phyloP scores from a whole-genome alignment of 768 basidiomycete genomes.

The Lentinula raphanica region DNA sequence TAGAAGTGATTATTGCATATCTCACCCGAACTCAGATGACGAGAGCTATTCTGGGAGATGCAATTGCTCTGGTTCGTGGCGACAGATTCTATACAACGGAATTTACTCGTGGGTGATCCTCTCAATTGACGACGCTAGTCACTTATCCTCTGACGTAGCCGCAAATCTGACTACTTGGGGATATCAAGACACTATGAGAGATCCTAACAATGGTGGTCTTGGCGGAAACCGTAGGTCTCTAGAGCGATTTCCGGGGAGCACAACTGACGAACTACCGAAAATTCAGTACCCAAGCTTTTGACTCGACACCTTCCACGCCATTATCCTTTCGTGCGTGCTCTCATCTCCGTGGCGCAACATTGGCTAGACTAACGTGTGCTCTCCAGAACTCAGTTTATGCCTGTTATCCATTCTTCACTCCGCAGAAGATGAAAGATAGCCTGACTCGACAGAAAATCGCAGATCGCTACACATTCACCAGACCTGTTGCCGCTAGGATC shows the following conservation, averaged over 20 bases:
- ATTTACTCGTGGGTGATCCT: slow-evolving; percentile 56
- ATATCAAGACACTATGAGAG: slow-evolving; percentile 44
- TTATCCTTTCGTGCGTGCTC: slow-evolving; percentile 28
- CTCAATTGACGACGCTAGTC: too few species aligned
- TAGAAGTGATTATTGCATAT: background rate
- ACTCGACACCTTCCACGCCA: slow-evolving; percentile 38
- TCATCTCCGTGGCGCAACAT: background rate
- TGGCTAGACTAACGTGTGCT: background rate
- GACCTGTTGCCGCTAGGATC: slow-evolving; percentile 26
- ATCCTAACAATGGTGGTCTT: slow-evolving; percentile 34
- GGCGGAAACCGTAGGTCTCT: slow-evolving; percentile 28
- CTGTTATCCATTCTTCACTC: slow-evolving; percentile 66
- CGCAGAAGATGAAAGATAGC: slow-evolving; percentile 33
- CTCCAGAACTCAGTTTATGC: slow-evolving; percentile 42
- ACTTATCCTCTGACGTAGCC: too few species aligned
- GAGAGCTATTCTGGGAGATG: slow-evolving; percentile 78
- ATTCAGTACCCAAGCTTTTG: slow-evolving; percentile 38
- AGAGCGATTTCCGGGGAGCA: background rate
- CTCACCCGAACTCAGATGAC: slow-evolving; percentile 38
- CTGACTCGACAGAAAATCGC: slow-evolving; percentile 34
- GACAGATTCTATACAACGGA: slow-evolving; percentile 78
- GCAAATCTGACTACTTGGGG: slow-evolving; percentile 78
- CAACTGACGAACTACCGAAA: background rate
- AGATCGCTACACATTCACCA: slow-evolving; percentile 36
- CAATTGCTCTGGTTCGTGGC: slow-evolving; percentile 69